Conservation (phyloP, 768 basidiomycete species). For the Hericium erinaceus region DNA sequence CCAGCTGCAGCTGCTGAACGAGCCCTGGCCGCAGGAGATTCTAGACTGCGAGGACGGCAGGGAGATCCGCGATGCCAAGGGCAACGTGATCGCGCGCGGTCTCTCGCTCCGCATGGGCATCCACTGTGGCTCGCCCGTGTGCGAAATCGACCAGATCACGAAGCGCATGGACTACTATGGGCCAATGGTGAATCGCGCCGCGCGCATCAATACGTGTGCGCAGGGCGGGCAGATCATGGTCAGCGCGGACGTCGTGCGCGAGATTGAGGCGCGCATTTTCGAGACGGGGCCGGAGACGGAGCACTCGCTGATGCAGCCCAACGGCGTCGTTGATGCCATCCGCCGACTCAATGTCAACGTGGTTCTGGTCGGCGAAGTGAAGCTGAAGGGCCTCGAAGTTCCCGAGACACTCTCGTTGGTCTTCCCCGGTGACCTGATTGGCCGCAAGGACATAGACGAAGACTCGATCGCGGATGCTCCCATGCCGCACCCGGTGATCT, state of each 20-base stretch:
- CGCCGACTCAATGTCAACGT: constrained; percentile 60
- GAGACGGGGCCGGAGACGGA: constrained; percentile 50
- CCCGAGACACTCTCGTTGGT: constrained; percentile 82
- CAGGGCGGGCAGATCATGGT: constrained; percentile 92
- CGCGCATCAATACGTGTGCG: constrained; percentile 75
- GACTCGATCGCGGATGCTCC: constrained; percentile 21
- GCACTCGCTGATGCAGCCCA: constrained; percentile 46
- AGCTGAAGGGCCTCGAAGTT: constrained; percentile 89
- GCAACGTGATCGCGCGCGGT: constrained; percentile 70
- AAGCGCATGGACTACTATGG: constrained; percentile 98
- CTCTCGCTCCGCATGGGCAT: constrained; percentile 96
- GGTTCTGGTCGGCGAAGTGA: constrained; percentile 77
- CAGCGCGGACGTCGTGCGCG: constrained; percentile 77
- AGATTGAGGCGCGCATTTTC: constrained; percentile 56
- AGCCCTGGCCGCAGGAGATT: constrained; percentile 89
- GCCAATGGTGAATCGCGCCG: constrained; percentile 89
- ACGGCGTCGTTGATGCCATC: constrained; percentile 65
- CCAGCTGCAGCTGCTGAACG: constrained; percentile 72
- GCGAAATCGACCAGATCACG: constrained; percentile 74
- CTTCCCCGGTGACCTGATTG: constrained; percentile 67
- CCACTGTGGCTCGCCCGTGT: constrained; percentile 84
- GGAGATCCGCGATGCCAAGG: constrained; percentile 57
- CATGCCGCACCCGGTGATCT: constrained; percentile 31
- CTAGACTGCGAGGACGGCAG: constrained; percentile 88
- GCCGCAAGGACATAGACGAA: constrained; percentile 53